These are phyloP conservation scores for Betula pendula DNA, from an alignment of 306 rosid species.

Conservation along the genomic window DNA sequence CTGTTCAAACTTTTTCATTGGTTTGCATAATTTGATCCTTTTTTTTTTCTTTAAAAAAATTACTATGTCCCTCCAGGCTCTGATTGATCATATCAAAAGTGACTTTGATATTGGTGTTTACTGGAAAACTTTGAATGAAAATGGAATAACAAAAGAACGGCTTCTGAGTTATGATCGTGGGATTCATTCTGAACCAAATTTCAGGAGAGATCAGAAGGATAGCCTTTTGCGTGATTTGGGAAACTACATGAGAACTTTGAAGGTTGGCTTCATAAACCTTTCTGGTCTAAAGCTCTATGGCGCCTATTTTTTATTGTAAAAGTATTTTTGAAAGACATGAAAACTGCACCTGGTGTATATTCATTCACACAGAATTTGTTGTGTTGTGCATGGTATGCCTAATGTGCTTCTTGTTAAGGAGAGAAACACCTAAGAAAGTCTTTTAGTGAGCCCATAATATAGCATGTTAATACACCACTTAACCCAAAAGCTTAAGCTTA, in stretches of 20 bases:
- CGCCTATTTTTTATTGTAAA: constrained; percentile 1
- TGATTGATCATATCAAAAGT: constrained; percentile 68
- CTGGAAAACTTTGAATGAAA: constrained; percentile 89
- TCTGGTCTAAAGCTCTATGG: constrained; percentile 15
- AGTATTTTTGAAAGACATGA: constrained; percentile 17
- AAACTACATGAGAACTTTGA: constrained; percentile 86
- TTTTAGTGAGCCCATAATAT: too few species aligned
- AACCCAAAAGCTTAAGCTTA: too few species aligned
- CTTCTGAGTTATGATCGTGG: constrained; percentile 95
- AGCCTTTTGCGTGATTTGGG: constrained; percentile 86
- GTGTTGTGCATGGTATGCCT: neutral
- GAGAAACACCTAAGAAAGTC: too few species aligned
- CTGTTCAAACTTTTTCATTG: constrained; percentile 25
- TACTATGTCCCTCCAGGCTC: constrained; percentile 59
- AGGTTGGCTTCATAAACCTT: constrained; percentile 58
- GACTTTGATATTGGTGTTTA: constrained; percentile 79
- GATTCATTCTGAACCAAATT: constrained; percentile 83
- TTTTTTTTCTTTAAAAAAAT: constrained; percentile 8
- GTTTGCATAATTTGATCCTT: constrained; percentile 19
- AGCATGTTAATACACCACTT: too few species aligned
- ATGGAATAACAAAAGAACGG: constrained; percentile 96
- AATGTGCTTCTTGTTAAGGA: too few species aligned
- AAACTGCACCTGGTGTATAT: constrained; percentile 22
- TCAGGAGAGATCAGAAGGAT: constrained; percentile 78
- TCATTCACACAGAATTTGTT: constrained; percentile 1